Conservation (phyloP, 495 filamentous ascomycete species). For the Evernia prunastri region DNA sequence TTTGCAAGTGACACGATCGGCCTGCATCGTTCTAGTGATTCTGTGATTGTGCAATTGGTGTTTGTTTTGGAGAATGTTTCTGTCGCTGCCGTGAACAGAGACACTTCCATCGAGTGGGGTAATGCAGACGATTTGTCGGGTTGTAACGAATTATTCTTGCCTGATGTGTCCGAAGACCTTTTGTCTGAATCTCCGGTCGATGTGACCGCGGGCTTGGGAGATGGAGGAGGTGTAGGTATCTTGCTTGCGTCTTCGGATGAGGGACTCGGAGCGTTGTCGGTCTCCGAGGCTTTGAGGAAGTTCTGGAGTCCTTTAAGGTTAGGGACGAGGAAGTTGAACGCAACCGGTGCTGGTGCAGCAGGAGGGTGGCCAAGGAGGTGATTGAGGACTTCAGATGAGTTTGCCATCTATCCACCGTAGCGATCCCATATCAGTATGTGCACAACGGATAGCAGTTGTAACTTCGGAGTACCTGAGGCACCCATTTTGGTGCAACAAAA, state of each 20-base stretch:
- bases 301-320: conserved; percentile 74
- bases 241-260: conserved; percentile 31
- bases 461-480: conserved; percentile 70
- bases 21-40: conserved; percentile 68
- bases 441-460: neutral
- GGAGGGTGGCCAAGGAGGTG: conserved; percentile 59
- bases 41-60: conserved; percentile 80
- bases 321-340: conserved; percentile 90
- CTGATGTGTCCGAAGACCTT: conserved; percentile 32
- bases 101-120: conserved; percentile 60
- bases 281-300: conserved; percentile 33
- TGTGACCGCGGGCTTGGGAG: conserved; percentile 26
- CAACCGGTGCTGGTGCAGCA: conserved; percentile 55
- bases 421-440: neutral
- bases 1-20: conserved; percentile 72
- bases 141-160: conserved; percentile 7
- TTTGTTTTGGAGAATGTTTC: conserved; percentile 88
- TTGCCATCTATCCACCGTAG: conserved; percentile 65
- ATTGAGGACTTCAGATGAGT: conserved; percentile 74
- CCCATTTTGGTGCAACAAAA: conserved; percentile 96
- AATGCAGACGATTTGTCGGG: conserved; percentile 28
- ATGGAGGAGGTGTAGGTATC: conserved; percentile 26
- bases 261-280: conserved; percentile 28
- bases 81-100: conserved; percentile 87
- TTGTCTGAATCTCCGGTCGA: conserved; percentile 38